Conservation (phyloP, 2,329 filamentous ascomycete species). For the Mycosphaerelloides madeirae region DNA sequence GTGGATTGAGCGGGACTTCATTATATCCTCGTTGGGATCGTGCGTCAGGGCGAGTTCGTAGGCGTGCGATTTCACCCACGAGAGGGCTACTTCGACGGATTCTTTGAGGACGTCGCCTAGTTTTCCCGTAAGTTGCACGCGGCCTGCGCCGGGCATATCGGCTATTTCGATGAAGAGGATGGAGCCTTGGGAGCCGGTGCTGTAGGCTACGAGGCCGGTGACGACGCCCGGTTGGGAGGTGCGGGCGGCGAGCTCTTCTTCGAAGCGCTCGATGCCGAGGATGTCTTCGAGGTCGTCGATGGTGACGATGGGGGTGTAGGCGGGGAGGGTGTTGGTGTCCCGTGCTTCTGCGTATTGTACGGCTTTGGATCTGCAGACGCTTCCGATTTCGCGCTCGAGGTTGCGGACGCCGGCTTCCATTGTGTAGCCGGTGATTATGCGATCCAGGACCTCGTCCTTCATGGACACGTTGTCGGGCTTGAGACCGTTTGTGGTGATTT, state of each 20-base stretch:
- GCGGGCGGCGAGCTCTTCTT: constrained; percentile 92
- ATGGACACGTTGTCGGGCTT: constrained; percentile 69
- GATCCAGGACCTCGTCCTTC: constrained; percentile 79
- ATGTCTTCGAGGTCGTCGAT: constrained; percentile 83
- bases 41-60: constrained; percentile 81
- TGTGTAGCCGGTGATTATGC: constrained; percentile 94
- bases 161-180: constrained; percentile 98
- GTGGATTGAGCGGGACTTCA: constrained; percentile 90
- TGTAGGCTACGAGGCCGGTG: constrained; percentile 92
- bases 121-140: constrained; percentile 92
- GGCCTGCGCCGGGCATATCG: constrained; percentile 89
- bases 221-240: constrained; percentile 80
- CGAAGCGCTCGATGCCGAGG: constrained; percentile 85
- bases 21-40: constrained; percentile 81
- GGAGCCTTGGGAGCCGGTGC: constrained; percentile 83
- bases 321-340: constrained; percentile 60
- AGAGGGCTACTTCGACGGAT: constrained; percentile 89
- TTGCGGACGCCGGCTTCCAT: constrained; percentile 95
- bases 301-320: constrained; percentile 68
- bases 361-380: constrained; percentile 89
- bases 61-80: constrained; percentile 95
- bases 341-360: constrained; percentile 90
- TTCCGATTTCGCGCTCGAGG: constrained; percentile 89
- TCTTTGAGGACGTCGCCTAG: constrained; percentile 96
- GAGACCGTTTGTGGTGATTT: constrained; percentile 86